Conservation (phyloP, 208 protist genomes). For the Trypanosoma conorhini region DNA sequence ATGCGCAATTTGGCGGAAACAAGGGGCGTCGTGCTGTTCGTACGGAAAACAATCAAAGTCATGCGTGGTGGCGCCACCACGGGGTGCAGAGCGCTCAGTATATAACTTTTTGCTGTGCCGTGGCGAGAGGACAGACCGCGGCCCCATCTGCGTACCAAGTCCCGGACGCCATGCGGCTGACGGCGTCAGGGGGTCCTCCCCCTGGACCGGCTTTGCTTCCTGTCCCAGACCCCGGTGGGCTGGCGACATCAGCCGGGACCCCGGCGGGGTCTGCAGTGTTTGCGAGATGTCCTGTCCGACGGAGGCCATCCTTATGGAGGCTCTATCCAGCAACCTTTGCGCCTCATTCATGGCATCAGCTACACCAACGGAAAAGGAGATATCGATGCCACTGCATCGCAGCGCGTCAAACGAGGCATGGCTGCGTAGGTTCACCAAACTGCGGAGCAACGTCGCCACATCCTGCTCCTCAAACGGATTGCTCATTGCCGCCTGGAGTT, state of each 20-base stretch:
- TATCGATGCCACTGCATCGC: constrained; percentile 33
- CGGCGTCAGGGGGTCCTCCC: background rate
- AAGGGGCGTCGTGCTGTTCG: background rate
- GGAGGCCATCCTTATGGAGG: background rate
- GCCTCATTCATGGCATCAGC: constrained; percentile 36
- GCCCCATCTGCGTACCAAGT: background rate
- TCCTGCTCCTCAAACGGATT: constrained; percentile 22
- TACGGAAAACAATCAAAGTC: background rate
- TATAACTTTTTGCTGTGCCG: too few relatives aligned
- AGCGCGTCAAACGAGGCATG: constrained; percentile 34
- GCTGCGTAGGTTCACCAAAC: constrained; percentile 35
- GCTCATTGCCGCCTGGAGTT: background rate
- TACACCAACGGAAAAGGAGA: constrained; percentile 50
- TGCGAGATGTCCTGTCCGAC: background rate
- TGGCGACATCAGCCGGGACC: background rate
- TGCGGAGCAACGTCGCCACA: constrained; percentile 22
- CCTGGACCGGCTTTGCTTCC: background rate
- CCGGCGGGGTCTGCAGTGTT: background rate
- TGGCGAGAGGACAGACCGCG: too few relatives aligned
- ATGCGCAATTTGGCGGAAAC: background rate
- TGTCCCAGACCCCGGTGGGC: background rate
- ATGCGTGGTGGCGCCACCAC: background rate
- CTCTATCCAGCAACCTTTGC: constrained; percentile 40
- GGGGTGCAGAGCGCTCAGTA: background rate
- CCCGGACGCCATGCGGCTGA: background rate